Percentiles rank a stretch among this genome's conserved stretches.
These are phyloP conservation scores for Nitzschia putrida DNA, from an alignment of 108 stramenopile genomes.

Conservation along the genomic window DNA sequence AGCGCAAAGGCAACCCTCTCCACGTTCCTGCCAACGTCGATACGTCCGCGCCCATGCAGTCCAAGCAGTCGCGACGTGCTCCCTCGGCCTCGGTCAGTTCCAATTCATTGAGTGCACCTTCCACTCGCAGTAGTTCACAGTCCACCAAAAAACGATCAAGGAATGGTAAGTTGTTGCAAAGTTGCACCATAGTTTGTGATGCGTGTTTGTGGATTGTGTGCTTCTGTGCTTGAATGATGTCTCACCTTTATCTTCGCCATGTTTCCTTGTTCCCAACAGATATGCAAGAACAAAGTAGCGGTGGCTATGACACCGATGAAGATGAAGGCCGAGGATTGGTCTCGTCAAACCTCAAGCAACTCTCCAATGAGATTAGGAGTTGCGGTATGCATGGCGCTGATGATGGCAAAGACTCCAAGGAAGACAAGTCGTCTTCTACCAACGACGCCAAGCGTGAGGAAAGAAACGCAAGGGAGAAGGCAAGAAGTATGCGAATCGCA, in stretches of 20 bases:
- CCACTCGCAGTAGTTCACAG: neutral
- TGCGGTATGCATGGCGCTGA: neutral
- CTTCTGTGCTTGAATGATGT: too few species aligned
- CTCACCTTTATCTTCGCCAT: neutral
- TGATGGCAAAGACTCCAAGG: conserved; percentile 14
- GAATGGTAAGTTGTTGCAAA: too few species aligned
- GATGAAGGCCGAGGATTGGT: conserved; percentile 24
- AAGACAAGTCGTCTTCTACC: conserved; percentile 26
- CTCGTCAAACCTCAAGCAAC: neutral
- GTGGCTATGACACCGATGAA: conserved; percentile 43
- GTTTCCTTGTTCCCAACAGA: neutral
- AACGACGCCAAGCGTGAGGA: conserved; percentile 72
- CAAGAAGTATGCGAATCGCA: conserved; percentile 84
- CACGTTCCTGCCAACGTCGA: neutral
- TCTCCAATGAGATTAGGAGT: neutral
- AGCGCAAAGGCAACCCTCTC: neutral
- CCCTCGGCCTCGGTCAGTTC: neutral
- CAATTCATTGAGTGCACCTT: neutral
- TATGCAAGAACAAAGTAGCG: conserved; percentile 7
- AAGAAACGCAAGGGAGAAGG: conserved; percentile 87
- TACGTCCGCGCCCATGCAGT: neutral
- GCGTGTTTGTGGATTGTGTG: too few species aligned
- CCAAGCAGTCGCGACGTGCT: neutral
- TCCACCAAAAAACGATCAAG: neutral
- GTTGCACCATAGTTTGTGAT: too few species aligned